A percentile compares a stretch with the other conserved stretches of the same genome.
Evolutionary conservation across 176 grass and related monocot species (phyloP).

Genomic region (Phoenix dactylifera): DNA sequence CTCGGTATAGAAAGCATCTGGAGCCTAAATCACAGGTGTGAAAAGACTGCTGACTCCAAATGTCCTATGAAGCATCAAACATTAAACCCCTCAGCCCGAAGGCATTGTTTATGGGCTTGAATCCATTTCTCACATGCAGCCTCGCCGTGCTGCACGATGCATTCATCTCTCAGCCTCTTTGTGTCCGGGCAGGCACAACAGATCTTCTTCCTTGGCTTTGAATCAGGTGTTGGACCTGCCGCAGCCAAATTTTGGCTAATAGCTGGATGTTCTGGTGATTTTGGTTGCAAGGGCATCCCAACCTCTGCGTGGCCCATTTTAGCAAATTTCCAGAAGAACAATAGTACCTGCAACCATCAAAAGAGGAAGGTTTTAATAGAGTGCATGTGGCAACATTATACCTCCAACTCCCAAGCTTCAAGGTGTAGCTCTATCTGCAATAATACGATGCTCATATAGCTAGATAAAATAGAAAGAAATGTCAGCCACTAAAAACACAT

Average conservation of each 20-base stretch:
- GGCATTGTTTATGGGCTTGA: slow-evolving; percentile 59
- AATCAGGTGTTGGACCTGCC: slow-evolving; percentile 13
- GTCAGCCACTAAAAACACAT: too few species aligned
- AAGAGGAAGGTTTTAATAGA: too few species aligned
- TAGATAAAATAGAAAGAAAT: too few species aligned
- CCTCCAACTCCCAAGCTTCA: too few species aligned
- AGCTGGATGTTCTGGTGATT: slow-evolving; percentile 7
- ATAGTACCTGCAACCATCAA: too few species aligned
- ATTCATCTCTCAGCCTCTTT: slow-evolving; percentile 77
- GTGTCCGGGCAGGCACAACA: slow-evolving; percentile 89
- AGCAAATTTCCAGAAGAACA: not conserved
- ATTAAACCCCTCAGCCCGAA: slow-evolving; percentile 76
- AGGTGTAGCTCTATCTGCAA: too few species aligned
- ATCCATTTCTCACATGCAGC: slow-evolving; percentile 67
- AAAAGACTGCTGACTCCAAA: too few species aligned
- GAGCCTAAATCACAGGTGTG: too few species aligned
- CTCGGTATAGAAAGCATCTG: too few species aligned
- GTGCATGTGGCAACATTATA: too few species aligned
- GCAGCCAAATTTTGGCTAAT: slow-evolving; percentile 17
- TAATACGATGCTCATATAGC: too few species aligned
- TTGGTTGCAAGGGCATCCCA: not conserved
- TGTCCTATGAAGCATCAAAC: slow-evolving; percentile 30
- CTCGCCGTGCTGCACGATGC: slow-evolving; percentile 70
- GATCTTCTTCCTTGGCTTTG: slow-evolving; percentile 85
- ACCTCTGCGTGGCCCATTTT: slow-evolving; percentile 27